phyloP scores from a whole-genome alignment of 2,329 filamentous ascomycete genomes.

The Lasiodiplodia sp. region DNA sequence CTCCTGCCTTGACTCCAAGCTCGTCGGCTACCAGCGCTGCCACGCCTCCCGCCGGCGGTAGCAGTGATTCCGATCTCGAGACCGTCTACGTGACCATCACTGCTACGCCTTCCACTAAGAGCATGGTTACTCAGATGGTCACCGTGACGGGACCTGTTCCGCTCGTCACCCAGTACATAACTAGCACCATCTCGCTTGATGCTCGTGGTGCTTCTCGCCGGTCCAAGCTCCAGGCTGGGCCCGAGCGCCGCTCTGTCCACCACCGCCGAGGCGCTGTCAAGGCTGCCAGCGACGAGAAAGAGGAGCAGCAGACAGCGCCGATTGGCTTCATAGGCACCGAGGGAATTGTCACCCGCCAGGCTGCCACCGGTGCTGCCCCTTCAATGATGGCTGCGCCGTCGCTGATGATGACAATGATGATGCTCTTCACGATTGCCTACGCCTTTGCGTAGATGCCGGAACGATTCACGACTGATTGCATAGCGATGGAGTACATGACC shows the following conservation, averaged over 20 bases:
- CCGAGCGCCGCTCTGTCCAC: constrained; percentile 9
- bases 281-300: not conserved
- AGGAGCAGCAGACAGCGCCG: not conserved
- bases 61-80: constrained; percentile 3
- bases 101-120: constrained; percentile 1
- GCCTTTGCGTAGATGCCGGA: constrained; percentile 13
- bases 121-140: constrained; percentile 16
- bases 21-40: constrained; percentile 1
- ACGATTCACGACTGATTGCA: constrained; percentile 27
- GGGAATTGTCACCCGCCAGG: constrained; percentile 2
- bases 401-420: constrained; percentile 13
- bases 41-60: not conserved
- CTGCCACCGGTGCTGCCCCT: constrained; percentile 9
- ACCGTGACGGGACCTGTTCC: constrained; percentile 17
- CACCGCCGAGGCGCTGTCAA: constrained; percentile 7
- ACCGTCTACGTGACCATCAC: constrained; percentile 27
- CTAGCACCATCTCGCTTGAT: constrained; percentile 6
- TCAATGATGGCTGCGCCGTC: constrained; percentile 22
- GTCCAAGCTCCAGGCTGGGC: constrained; percentile 5
- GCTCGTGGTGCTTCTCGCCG: constrained; percentile 8
- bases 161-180: constrained; percentile 11
- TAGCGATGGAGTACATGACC: constrained; percentile 26
- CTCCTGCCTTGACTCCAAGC: constrained; percentile 8
- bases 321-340: constrained; percentile 4
- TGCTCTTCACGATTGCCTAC: constrained; percentile 26